These are phyloP conservation scores for Arthrobotrys sinensis DNA, from an alignment of 2,329 filamentous ascomycete species.

Conservation along the genomic window DNA sequence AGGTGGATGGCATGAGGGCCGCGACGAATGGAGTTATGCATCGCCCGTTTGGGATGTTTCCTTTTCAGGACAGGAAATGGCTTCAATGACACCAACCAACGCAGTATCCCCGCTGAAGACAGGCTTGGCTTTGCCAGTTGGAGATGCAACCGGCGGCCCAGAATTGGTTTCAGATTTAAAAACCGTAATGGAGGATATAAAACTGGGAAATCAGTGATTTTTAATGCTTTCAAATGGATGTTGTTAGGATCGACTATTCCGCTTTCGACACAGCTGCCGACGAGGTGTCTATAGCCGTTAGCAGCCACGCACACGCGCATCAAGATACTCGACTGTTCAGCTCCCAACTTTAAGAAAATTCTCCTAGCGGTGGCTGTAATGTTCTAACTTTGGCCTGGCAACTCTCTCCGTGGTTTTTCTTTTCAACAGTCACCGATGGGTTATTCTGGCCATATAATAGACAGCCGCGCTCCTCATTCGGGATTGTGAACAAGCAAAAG, in stretches of 20 bases:
- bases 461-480: not conserved
- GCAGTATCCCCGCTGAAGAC: not conserved
- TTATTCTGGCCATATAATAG: not conserved
- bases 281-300: slow-evolving; percentile 14
- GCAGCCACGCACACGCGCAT: slow-evolving; percentile 11
- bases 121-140: slow-evolving; percentile 9
- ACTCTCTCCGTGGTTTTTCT: not conserved
- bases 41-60: slow-evolving; percentile 26
- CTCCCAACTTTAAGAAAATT: slow-evolving; percentile 2
- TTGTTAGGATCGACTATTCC: slow-evolving; percentile 21
- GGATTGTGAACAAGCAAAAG: not conserved
- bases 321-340: slow-evolving; percentile 7
- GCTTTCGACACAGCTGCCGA: not conserved
- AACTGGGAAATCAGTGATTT: slow-evolving; percentile 20
- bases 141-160: not conserved
- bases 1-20: slow-evolving; percentile 29
- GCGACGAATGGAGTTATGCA: slow-evolving; percentile 11
- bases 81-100: slow-evolving; percentile 15
- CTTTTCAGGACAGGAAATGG: slow-evolving; percentile 13
- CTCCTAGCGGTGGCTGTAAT: not conserved
- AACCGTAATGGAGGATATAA: slow-evolving; percentile 6
- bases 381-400: not conserved
- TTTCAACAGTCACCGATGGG: not conserved
- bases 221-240: not conserved
- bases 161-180: slow-evolving; percentile 12